Percentiles rank a stretch among this genome's conserved stretches.
Conservation (phyloP, 2,329 filamentous ascomycete species). For the Aspergillus sp. region DNA sequence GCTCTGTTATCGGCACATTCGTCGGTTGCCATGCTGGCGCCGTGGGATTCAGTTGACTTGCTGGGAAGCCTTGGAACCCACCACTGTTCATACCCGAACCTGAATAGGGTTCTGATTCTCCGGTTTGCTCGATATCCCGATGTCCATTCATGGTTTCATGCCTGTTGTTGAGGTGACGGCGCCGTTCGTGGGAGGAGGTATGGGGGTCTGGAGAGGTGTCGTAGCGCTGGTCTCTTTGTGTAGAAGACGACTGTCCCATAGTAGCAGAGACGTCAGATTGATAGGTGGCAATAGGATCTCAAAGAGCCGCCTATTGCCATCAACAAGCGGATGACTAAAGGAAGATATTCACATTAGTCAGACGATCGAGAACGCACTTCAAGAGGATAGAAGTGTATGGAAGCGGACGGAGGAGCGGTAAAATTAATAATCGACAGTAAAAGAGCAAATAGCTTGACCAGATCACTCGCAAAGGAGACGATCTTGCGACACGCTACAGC, state of each 20-base stretch:
- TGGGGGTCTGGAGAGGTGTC: slow-evolving; percentile 22
- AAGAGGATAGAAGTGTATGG: not conserved
- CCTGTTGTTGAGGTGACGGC: slow-evolving; percentile 26
- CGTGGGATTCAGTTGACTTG: slow-evolving; percentile 10
- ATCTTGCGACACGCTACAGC: not conserved
- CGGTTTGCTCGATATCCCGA: slow-evolving; percentile 26
- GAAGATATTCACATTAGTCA: slow-evolving; percentile 19
- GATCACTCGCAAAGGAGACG: not conserved
- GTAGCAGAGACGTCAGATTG: slow-evolving; percentile 24
- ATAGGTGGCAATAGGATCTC: slow-evolving; percentile 22
- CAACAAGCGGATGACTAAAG: slow-evolving; percentile 24
- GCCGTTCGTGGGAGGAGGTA: slow-evolving; percentile 19
- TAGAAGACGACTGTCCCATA: slow-evolving; percentile 47
- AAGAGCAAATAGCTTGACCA: not conserved
- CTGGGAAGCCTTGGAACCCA: slow-evolving; percentile 13
- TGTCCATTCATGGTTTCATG: slow-evolving; percentile 36
- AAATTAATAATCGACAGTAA: not conserved
- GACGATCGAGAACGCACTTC: slow-evolving; percentile 5
- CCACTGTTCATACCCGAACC: slow-evolving; percentile 15
- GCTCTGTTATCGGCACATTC: slow-evolving; percentile 11
- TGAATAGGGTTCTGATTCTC: slow-evolving; percentile 18
- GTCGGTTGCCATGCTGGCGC: slow-evolving; percentile 21
- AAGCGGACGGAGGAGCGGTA: not conserved
- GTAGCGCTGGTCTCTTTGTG: slow-evolving; percentile 36
- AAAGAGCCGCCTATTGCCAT: slow-evolving; percentile 31